Evolutionary conservation across 805 yeast species (phyloP), one percentile per base, ranked within the genome.

Genomic region (Candida montana): DNA sequence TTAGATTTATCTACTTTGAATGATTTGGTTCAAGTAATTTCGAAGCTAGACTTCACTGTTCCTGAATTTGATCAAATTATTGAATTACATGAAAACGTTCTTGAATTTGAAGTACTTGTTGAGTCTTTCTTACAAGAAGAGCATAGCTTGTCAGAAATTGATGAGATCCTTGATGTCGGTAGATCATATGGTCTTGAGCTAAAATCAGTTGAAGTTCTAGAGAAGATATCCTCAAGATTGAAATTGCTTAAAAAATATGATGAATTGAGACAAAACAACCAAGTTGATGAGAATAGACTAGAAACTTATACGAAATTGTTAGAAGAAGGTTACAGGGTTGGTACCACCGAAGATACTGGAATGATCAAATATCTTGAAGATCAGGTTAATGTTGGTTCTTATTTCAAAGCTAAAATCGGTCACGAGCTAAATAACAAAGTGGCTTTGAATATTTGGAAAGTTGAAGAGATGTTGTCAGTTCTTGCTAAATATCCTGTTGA

Each of bases 11-110:
- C 37, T 9, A 13, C 16, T 11, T 53, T 17, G 15, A 44, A 48
- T 28, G 37, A 33, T 1, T 50, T 81, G 18, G 51, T 79, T 12
- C 61, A 63, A 15, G 65, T 67, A 33, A 74, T 81, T 5, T 76
- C 81, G 3, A 51, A 55, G 0, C 51, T 81, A 44, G 71, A 74
- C 17, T 74, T 83, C 41, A 57, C 69, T 3, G 64, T 77, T 15
- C 71, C 77, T 0, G 93, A 84, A 52, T 67, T 79, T 49, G 81
- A 74, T 16, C 82, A 76, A 51, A 58, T 84, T 11, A 44, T 70
- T 4, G 82, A 75, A 46, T 68, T 79, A 35, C 69, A 72, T 5
- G 59, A 52, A 24, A 83, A 77, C 47, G 68, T 83, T 32, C 66
- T 65, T 36, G 67, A 67, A 37, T 83, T 71, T 55, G 78, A 74